Percentiles rank a stretch among this genome's conserved stretches.
phyloP scores from a whole-genome alignment of 2,329 filamentous ascomycete species.

The Aspergillus quadricinctus region DNA sequence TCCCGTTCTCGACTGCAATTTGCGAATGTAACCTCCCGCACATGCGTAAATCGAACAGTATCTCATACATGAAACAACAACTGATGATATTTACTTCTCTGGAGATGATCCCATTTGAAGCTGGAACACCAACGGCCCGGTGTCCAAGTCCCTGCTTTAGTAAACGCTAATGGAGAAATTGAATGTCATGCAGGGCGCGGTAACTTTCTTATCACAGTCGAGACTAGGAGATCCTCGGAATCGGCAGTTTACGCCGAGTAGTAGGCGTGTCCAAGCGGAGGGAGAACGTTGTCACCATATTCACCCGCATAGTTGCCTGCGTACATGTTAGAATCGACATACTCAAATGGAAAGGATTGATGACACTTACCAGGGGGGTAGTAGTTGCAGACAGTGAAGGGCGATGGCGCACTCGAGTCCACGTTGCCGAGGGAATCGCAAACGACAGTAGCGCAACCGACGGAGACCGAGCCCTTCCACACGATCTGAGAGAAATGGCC shows the following conservation, averaged over 20 bases:
- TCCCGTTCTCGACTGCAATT: not conserved
- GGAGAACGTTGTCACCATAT: constrained; percentile 51
- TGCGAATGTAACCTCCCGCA: not conserved
- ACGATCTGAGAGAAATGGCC: constrained; percentile 75
- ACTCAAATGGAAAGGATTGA: too few species aligned
- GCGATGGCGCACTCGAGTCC: constrained; percentile 44
- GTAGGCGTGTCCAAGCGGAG: constrained; percentile 36
- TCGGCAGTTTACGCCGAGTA: constrained; percentile 26
- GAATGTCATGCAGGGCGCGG: not conserved
- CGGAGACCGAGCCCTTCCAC: constrained; percentile 58
- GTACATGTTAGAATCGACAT: constrained; percentile 20
- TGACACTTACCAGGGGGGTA: constrained; percentile 59
- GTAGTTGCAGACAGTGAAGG: constrained; percentile 90
- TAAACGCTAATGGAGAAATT: not conserved
- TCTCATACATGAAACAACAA: not conserved
- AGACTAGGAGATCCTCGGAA: constrained; percentile 1
- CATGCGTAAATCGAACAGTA: not conserved
- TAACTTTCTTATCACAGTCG: constrained; percentile 3
- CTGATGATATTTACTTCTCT: not conserved
- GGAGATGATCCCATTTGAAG: not conserved
- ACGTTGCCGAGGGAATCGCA: constrained; percentile 44
- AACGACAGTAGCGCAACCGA: constrained; percentile 58
- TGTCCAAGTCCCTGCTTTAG: not conserved
- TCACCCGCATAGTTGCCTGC: constrained; percentile 53
- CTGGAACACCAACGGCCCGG: not conserved